Evolutionary conservation across 78 protist species (phyloP).

Genomic region (Blattamonas nauphoetae): DNA sequence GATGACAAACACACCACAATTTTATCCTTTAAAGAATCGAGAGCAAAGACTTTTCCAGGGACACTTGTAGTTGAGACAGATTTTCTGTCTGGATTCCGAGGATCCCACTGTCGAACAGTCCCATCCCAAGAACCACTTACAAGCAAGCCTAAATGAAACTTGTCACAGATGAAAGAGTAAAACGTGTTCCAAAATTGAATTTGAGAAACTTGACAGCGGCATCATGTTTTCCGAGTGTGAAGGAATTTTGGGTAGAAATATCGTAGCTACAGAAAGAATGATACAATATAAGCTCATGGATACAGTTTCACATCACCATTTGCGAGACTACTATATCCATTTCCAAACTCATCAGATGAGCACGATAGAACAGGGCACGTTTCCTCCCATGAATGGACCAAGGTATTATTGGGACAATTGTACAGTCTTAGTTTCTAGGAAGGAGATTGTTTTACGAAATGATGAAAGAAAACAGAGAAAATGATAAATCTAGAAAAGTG

Average conservation of each 20-base stretch:
- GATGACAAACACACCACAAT: conserved; percentile 16
- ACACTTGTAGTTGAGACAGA: no score
- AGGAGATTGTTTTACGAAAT: neutral
- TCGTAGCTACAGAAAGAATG: neutral
- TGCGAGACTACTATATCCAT: neutral
- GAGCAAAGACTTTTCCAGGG: no score
- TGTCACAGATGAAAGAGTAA: neutral
- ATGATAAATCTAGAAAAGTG: neutral
- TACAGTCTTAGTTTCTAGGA: conserved; percentile 17
- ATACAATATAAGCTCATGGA: neutral
- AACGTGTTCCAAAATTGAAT: neutral
- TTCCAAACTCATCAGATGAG: neutral
- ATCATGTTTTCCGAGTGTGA: conserved; percentile 7
- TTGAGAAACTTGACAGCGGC: neutral
- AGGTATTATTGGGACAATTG: neutral
- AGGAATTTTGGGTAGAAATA: neutral
- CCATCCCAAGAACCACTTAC: neutral
- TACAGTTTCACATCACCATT: conserved; percentile 4
- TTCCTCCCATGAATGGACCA: neutral
- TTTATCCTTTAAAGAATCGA: no score
- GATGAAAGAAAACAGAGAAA: neutral
- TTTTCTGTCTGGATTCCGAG: no score
- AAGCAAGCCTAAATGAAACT: no score
- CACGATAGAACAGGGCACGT: conserved; percentile 30
- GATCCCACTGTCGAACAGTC: neutral